These are phyloP conservation scores for Plenodomus biglobosus DNA, from an alignment of 2,329 filamentous ascomycete genomes.

Conservation along the genomic window DNA sequence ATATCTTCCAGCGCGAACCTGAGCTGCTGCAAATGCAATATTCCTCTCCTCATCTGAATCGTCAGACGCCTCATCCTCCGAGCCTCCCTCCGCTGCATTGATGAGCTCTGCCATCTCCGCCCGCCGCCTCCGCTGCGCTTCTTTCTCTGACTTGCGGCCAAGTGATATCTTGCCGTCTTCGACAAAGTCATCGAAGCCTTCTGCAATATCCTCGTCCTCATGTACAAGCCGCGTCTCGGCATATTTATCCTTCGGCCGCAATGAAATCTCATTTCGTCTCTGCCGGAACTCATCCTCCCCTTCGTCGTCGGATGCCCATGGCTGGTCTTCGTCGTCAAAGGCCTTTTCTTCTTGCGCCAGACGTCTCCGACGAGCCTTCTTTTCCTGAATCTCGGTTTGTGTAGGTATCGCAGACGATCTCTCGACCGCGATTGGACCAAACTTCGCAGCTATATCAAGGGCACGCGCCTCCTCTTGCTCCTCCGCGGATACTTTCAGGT, in stretches of 20 bases:
- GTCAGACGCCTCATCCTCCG: slow-evolving; percentile 69
- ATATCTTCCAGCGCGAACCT: slow-evolving; percentile 85
- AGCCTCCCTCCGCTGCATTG: slow-evolving; percentile 70
- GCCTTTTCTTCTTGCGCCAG: slow-evolving; percentile 70
- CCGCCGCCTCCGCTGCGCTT: slow-evolving; percentile 65
- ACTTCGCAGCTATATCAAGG: slow-evolving; percentile 54
- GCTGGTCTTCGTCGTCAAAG: slow-evolving; percentile 54
- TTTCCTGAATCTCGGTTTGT: slow-evolving; percentile 82
- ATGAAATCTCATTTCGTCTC: slow-evolving; percentile 48
- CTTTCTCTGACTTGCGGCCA: slow-evolving; percentile 75
- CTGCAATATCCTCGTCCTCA: slow-evolving; percentile 89
- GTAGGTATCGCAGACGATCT: slow-evolving; percentile 65
- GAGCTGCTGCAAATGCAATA: slow-evolving; percentile 82
- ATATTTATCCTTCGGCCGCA: slow-evolving; percentile 62
- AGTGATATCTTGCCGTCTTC: slow-evolving; percentile 80
- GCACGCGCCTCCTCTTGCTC: slow-evolving; percentile 50
- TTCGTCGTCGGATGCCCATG: slow-evolving; percentile 45
- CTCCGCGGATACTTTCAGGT: slow-evolving; percentile 48
- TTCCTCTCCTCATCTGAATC: slow-evolving; percentile 64
- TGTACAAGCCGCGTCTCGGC: slow-evolving; percentile 71
- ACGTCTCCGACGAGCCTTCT: slow-evolving; percentile 84
- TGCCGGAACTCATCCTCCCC: slow-evolving; percentile 45
- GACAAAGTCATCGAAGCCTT: slow-evolving; percentile 90
- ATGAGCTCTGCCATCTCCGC: slow-evolving; percentile 84
- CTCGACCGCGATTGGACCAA: slow-evolving; percentile 56